Evolutionary conservation across 257 asterid species (phyloP), one percentile per base, ranked within the genome.

Genomic region (Anisodus acutangulus): DNA sequence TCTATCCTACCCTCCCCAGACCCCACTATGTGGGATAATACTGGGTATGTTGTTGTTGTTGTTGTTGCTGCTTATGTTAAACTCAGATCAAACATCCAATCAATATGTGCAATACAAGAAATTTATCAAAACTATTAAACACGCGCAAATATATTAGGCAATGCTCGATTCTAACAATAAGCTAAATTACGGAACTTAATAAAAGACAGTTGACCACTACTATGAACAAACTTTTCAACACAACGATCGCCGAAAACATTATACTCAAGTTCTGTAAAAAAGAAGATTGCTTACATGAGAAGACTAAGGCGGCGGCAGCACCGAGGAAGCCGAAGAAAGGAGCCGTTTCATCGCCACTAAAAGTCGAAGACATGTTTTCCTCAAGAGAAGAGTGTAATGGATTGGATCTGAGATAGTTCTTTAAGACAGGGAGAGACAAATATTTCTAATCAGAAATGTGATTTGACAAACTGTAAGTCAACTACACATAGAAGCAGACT

Each of bases 321-420:
- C 85, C 85, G 12, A 83, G 85, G 76, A 83, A 83, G 62, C 82
- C 85, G 19, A 83, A 83, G 74, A 83, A 83, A 39, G 82, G 82
- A 31, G 85, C 85, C 13, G 85, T 83, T 83, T 83, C 85, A 19
- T 83, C 85, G 31, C 85, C 85, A 26, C 85, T 83, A 72, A 83
- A 71, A 67, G 82, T 71, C 19, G 85, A 51, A 67, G 85, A 19
- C 85, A 83, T 71, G 26, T 74, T 83, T 72, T 63, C 63, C 47
- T 31, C 35, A 31, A 8, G 9, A 58, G 9, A 11, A 12, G 45
- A 10, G 17, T 11, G 69, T 31, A 11, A 4, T 66, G 31, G 72
- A 66, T 66, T 66, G 72, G 72, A 66, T 66, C 72, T 66, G 19
- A 26, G 35, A 31, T 55, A 16, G 4, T 59, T 59, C 72, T 66